Evolutionary conservation across 148 eudicot genomes (phyloP), one percentile per base, ranked within the genome.

Genomic region (Spergularia bocconei): DNA sequence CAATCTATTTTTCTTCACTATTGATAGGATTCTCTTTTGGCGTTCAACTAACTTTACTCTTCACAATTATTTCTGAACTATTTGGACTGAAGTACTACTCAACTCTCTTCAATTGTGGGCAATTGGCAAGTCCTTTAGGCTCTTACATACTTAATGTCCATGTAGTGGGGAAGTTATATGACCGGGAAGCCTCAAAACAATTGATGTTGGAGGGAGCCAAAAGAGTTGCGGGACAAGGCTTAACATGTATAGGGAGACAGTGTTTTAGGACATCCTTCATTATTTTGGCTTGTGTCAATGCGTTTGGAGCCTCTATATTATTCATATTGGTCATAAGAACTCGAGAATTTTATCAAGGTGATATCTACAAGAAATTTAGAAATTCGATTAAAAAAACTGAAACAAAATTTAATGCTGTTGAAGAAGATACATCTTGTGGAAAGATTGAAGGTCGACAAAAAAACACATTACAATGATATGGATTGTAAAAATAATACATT

Each of bases 41-140:
- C 17, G 88, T 86, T 1, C 86, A 76, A 47, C 74, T 77, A 77
- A 77, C 88, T 0, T 57, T 86, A 52, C 52, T 86, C 7, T 83
- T 76, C 51, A 77, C 84, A 0, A 81, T 81, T 0, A 83, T 86
- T 23, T 86, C 88, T 0, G 88, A 86, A 38, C n/a, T 86, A 2
- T 86, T 86, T 38, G 88, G 88, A 10, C 62, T 86, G 16, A 86
- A 81, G 19, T 86, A 83, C 55, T 83, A 86, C 72, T 83, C 88
- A 6, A 86, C 88, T 0, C 53, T 86, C 39, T 86, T 41, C 75
- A 80, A 83, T 21, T 68, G 73, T 12, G 86, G 88, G 7, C 64
- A 61, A 3, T 56, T 71, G 1, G 86, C 88, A 0, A 86, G 88
- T 54, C 88, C 86, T 17, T 4, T 83, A 0, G 88, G 88, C 23